phyloP scores from a whole-genome alignment of 192 early-diverging fungal species.

The Podila epigama region DNA sequence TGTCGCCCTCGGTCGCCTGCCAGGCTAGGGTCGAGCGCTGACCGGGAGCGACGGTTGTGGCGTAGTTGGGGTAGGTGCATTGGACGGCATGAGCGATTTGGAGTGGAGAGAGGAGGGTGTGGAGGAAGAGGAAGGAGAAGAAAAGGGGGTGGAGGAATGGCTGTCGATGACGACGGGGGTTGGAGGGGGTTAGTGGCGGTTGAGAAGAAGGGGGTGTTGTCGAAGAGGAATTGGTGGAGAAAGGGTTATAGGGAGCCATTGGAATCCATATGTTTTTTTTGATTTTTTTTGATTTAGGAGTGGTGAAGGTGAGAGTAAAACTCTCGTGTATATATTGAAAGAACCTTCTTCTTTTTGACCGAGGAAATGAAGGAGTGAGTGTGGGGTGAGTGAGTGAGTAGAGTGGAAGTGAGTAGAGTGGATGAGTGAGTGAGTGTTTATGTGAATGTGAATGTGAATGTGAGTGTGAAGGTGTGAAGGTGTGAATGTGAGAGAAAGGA shows the following conservation, averaged over 20 bases:
- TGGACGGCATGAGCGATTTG: neutral
- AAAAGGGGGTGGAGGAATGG: neutral
- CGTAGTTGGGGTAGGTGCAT: slow-evolving; percentile 32
- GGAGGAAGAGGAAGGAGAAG: neutral
- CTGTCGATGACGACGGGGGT: neutral
- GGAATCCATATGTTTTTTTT: neutral
- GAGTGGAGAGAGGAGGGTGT: slow-evolving; percentile 1
- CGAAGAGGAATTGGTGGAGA: neutral
- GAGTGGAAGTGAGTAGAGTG: neutral
- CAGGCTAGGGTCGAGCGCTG: slow-evolving; percentile 10
- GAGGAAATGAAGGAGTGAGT: neutral
- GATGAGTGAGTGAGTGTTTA: neutral
- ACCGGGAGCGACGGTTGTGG: slow-evolving; percentile 29
- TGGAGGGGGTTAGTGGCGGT: too few species aligned
- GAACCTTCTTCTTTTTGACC: too few species aligned
- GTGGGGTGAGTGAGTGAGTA: neutral
- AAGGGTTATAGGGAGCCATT: slow-evolving; percentile 3
- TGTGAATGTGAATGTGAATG: neutral
- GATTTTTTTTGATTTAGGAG: too few species aligned
- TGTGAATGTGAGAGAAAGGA: neutral
- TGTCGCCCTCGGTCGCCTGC: neutral
- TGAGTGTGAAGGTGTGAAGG: neutral
- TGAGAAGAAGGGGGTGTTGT: neutral
- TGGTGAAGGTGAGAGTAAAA: too few species aligned
- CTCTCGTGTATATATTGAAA: too few species aligned